Percentiles rank a stretch among this genome's conserved stretches.
Evolutionary conservation across 2,329 filamentous ascomycete genomes (phyloP).

Genomic region (Arachnomyces sp.): DNA sequence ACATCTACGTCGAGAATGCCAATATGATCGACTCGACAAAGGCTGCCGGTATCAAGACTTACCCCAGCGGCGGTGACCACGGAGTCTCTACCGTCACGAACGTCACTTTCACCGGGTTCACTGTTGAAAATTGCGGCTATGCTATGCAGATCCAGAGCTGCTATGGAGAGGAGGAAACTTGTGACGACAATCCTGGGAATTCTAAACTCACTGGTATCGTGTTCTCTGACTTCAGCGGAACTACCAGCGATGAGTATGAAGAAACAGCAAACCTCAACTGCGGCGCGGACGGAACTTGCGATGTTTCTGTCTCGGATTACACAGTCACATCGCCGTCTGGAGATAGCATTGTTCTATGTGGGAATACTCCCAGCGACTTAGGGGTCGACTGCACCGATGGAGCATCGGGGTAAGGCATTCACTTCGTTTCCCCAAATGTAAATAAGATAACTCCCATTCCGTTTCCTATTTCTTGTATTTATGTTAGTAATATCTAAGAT

Average conservation of each 20-base stretch:
- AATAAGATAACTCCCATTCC: too few relatives aligned
- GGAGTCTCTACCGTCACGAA: slow-evolving; percentile 35
- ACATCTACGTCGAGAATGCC: slow-evolving; percentile 35
- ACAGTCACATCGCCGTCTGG: too few relatives aligned
- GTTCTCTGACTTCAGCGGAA: slow-evolving; percentile 33
- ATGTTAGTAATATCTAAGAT: too few relatives aligned
- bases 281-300: slow-evolving; percentile 31
- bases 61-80: slow-evolving; percentile 32
- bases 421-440: too few relatives aligned
- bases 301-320: slow-evolving; percentile 26
- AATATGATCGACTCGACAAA: slow-evolving; percentile 38
- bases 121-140: slow-evolving; percentile 34
- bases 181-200: slow-evolving; percentile 26
- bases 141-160: slow-evolving; percentile 42
- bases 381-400: too few relatives aligned
- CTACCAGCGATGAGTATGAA: slow-evolving; percentile 30
- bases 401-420: too few relatives aligned
- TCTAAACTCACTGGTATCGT: slow-evolving; percentile 28
- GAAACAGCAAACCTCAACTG: slow-evolving; percentile 34
- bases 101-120: slow-evolving; percentile 35
- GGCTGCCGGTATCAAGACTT: slow-evolving; percentile 42
- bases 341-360: too few relatives aligned
- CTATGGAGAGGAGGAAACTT: slow-evolving; percentile 30
- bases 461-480: too few relatives aligned
- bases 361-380: too few relatives aligned